Base-by-base conservation (phyloP, 78 protist genomes). In the Dictyostelium capitatum region DNA sequence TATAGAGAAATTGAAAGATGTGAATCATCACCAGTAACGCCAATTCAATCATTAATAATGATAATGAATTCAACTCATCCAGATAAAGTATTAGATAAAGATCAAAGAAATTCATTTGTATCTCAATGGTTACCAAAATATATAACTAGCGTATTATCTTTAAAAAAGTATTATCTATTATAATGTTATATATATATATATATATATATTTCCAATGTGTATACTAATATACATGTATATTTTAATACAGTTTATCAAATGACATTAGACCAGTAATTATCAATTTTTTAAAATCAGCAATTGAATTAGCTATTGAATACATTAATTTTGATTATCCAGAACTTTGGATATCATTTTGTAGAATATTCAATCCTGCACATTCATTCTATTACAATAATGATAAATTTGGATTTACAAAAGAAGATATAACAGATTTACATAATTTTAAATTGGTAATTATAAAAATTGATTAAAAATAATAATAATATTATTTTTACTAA, bases 321-420 rank as follows among this genome's bases (percentile, higher is more conserved):
- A 50, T 78, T 8, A 53, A 32, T 32, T 78, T 8, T 28, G 69
- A 78, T 53, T 78, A 54, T 28, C 28, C 54, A 17, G 91, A 84
- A 37, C 56, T 84, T 11, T 84, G 91, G 91, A 23, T 74, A 41
- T 28, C 74, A 2, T 73, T 84, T 57, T 53, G 59, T 37, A 17
- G 91, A 43, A 53, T 84, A 3, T 84, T 84, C 17, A 74, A 84
- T 47, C 77, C 75, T 6, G 25, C 57, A 7, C 91, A 84, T 74
- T n/a, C 82, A 57, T 84, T 84, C 46, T 84, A 84, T 74, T 84
- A 84, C 59, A 32, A 78, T 12, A 15, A 70, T 1, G 65, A 72
- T 57, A 84, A 74, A 46, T 73, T 84, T 43, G 83, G 57, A 20
- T 41, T 25, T 10, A 41, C 46, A 10, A 78, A 84, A 23, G 70